Evolutionary conservation across 139 green algal genomes (phyloP), one percentile per base, ranked within the genome.

Genomic region (Diplosphaera chodatii): DNA sequence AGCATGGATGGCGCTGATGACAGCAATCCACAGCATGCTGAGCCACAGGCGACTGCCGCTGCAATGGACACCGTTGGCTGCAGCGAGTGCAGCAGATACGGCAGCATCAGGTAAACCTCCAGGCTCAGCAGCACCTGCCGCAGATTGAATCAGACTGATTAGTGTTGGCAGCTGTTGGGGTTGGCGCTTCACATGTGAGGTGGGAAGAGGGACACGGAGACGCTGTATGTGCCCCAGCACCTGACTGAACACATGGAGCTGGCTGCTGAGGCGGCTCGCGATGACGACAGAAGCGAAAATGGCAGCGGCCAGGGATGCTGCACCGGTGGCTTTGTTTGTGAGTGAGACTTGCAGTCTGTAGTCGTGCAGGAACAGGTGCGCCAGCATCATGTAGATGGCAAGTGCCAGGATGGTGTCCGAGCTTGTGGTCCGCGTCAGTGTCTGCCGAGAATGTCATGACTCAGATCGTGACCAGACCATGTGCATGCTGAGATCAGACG

Each of bases 291-390:
- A 88, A 1, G 87, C 82, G 34, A 86, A 74, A 15, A 91, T 77
- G 1, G 83, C 87, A 0, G 83, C 78, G 1, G 76, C 83, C 25
- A 94, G 73, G 3, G 89, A 92, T 31, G 93, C 28, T 1, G 79
- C 81, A 20, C 90, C 89, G 0, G 81, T 81, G 27, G 87, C 76
- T 40, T 70, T 71, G 41, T 86, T 77, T 0, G 81, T 84, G 0
- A 87, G 75, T 32, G 73, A 82, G 73, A 88, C 85, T 1, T 86
- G 69, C 69, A 89, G 89, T 30, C 82, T 88, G 85, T 96, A 96
- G 76, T 96, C 90, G 66, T 91, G 82, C 29, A 92, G 74, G 69
- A 78, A 89, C 20, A 96, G 84, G 77, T 96, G 88, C 10, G 77
- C 4, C 18, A 88, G 37, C 27, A 89, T 69, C 33, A 91, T 72